Conservation (phyloP, 2,329 filamentous ascomycete species). For the Calonectria naviculata region DNA sequence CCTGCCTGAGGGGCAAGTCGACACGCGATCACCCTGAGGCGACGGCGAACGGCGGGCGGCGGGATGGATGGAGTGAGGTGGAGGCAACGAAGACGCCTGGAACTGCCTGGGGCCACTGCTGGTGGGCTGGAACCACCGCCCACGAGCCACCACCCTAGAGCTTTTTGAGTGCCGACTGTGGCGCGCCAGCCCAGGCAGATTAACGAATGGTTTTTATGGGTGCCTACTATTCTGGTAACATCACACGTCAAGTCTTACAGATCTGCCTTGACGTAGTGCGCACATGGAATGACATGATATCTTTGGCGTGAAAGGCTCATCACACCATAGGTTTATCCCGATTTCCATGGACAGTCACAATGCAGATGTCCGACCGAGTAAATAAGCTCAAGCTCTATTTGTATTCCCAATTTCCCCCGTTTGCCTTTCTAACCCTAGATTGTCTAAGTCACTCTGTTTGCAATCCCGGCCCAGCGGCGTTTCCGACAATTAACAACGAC, state of each 20-base stretch:
- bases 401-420: slow-evolving; percentile 16
- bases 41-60: slow-evolving; percentile 17
- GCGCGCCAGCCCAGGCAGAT: neutral
- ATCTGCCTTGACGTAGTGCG: neutral
- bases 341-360: neutral
- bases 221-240: neutral
- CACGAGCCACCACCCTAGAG: neutral
- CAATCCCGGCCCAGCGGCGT: neutral
- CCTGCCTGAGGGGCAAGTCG: slow-evolving; percentile 23
- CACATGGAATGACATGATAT: neutral
- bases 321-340: neutral
- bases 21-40: slow-evolving; percentile 27
- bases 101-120: neutral
- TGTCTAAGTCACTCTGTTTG: neutral
- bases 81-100: slow-evolving; percentile 1
- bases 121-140: neutral
- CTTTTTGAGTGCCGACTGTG: neutral
- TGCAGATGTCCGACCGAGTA: neutral
- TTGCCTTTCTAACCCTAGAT: slow-evolving; percentile 1
- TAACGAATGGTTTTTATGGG: neutral
- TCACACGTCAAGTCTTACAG: neutral
- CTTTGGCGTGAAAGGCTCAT: neutral
- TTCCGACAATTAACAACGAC: neutral
- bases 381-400: slow-evolving; percentile 9
- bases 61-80: slow-evolving; percentile 4